A percentile compares a stretch with the other conserved stretches of the same genome.
phyloP scores from a whole-genome alignment of 2,329 filamentous ascomycete genomes.

The Alternaria gansuensis region DNA sequence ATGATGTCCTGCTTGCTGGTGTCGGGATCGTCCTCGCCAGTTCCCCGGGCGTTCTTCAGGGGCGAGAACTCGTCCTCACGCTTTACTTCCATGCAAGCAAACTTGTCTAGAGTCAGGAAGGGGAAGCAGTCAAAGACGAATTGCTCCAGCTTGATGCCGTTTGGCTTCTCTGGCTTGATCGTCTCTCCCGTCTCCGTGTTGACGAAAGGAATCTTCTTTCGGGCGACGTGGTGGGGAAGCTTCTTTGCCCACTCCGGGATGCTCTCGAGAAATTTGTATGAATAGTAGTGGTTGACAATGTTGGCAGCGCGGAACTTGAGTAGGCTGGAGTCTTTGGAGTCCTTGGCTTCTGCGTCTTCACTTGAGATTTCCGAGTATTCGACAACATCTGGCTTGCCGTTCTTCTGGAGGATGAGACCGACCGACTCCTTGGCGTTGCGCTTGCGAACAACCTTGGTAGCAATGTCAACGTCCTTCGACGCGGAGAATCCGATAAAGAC shows the following conservation, averaged over 20 bases:
- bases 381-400: constrained; percentile 94
- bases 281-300: constrained; percentile 99
- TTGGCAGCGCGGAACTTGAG: constrained; percentile 98
- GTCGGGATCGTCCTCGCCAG: constrained; percentile 90
- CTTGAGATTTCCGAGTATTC: constrained; percentile 98
- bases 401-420: constrained; percentile 91
- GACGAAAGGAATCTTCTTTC: constrained; percentile 96
- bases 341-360: constrained; percentile 86
- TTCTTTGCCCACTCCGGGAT: constrained; percentile 87
- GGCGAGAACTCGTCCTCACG: constrained; percentile 98
- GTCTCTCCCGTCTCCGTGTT: constrained; percentile 79
- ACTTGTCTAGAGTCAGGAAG: constrained; percentile 82
- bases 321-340: constrained; percentile 78
- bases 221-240: constrained; percentile 93
- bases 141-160: constrained; percentile 98
- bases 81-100: constrained; percentile 94
- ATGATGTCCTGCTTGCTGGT: constrained; percentile 93
- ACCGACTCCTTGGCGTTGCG: constrained; percentile 95
- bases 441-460: constrained; percentile 99
- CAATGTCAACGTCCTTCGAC: constrained; percentile 88
- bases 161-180: constrained; percentile 91
- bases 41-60: constrained; percentile 85
- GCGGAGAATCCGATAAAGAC: constrained; percentile 94
- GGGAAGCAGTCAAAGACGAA: constrained; percentile 99
- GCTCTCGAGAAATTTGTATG: constrained; percentile 86